A percentile compares a stretch with the other conserved stretches of the same genome.
phyloP scores from a whole-genome alignment of 352 stramenopile genomes.

The Blastocystis sp. region DNA sequence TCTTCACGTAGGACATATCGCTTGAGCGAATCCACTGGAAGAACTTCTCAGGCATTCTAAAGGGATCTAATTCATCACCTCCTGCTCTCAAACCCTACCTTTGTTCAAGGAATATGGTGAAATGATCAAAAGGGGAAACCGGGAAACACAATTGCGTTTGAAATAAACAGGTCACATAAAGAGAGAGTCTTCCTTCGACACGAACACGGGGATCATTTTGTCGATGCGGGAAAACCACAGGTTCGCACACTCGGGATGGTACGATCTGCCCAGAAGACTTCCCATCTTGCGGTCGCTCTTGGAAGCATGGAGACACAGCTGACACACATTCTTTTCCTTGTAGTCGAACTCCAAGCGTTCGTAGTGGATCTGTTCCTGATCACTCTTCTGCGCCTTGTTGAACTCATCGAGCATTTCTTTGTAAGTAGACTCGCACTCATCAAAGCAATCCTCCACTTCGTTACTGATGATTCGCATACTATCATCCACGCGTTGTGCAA shows the following conservation, averaged over 20 bases:
- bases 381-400: not conserved
- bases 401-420: slow-evolving; percentile 21
- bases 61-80: not conserved
- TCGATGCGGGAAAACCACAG: slow-evolving; percentile 15
- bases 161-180: not conserved
- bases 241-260: slow-evolving; percentile 45
- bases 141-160: not conserved
- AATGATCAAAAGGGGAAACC: not conserved
- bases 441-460: slow-evolving; percentile 24
- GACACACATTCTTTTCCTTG: not conserved
- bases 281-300: not conserved
- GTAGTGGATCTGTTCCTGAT: not conserved
- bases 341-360: not conserved
- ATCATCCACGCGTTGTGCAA: slow-evolving; percentile 32
- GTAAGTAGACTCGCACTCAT: not conserved
- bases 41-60: slow-evolving; percentile 48
- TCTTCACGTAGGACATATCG: slow-evolving; percentile 95
- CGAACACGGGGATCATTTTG: slow-evolving; percentile 13
- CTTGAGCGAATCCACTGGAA: slow-evolving; percentile 85
- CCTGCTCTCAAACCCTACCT: not conserved
- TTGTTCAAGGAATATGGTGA: not conserved
- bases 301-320: slow-evolving; percentile 31
- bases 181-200: slow-evolving; percentile 40
- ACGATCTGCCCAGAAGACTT: not conserved
- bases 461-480: slow-evolving; percentile 23